Evolutionary conservation across 148 eudicot species (phyloP).

Genomic region (Vaccinium darrowii): DNA sequence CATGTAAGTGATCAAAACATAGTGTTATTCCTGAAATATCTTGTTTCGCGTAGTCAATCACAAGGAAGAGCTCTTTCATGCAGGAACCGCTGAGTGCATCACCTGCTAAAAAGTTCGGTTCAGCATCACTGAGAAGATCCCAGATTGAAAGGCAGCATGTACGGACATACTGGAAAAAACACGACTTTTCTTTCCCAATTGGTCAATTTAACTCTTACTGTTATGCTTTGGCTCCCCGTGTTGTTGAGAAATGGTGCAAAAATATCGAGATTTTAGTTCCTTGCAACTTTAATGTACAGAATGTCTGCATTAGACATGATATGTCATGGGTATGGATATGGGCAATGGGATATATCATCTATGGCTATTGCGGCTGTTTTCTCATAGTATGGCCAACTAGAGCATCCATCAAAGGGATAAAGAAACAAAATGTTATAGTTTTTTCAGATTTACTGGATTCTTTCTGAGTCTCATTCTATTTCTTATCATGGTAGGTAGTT

Average conservation of each 20-base stretch:
- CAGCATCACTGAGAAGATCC: constrained; percentile 67
- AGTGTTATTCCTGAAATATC: constrained; percentile 7
- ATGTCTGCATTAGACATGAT: neutral
- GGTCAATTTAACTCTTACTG: neutral
- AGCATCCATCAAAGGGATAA: neutral
- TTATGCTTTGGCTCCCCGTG: neutral
- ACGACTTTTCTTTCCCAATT: neutral
- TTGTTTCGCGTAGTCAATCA: constrained; percentile 4
- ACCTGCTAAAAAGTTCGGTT: constrained; percentile 49
- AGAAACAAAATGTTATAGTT: neutral
- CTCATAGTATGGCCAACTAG: neutral
- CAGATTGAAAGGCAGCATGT: constrained; percentile 70
- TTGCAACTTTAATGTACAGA: neutral
- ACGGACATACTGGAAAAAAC: constrained; percentile 20
- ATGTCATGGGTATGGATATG: neutral
- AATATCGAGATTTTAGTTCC: neutral
- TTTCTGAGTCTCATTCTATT: neutral
- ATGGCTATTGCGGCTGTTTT: neutral
- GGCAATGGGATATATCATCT: neutral
- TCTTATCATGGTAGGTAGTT: neutral
- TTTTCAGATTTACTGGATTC: neutral
- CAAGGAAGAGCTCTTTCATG: constrained; percentile 17
- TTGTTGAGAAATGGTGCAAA: neutral
- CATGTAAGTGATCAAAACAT: constrained; percentile 35
- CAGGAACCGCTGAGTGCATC: constrained; percentile 52